Base-by-base conservation (phyloP, 2,329 filamentous ascomycete species). In the Acrodontium crateriforme region DNA sequence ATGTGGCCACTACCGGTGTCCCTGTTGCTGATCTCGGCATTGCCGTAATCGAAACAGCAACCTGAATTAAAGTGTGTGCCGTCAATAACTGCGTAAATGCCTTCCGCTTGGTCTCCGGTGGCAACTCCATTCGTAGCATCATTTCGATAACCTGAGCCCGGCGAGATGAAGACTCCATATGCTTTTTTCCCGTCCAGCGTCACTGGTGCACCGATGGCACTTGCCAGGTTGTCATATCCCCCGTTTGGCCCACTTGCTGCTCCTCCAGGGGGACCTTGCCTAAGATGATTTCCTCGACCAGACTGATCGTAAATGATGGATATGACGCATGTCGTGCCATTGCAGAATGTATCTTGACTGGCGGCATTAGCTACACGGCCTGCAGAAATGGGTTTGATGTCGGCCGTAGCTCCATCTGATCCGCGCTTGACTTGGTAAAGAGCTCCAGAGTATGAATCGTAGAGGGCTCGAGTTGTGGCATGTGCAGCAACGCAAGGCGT, bases 291-390 rank as follows among this genome's bases (percentile, higher is more conserved):
- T 1, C 59, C 60, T 2, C 50, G 50, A 29, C 70, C 71, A 7
- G 72, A 73, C 50, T 78, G 73, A 45, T 77, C 73, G 44, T 77
- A 76, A 30, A 47, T 73, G 40, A 68, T 59, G 1, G 62, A 63
- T 42, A 77, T 75, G 15, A 73, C 53, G 41, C 73, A 77, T 9
- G 69, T 74, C 0, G 71, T 74, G 25, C 53, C 47, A 6, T 57
- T 48, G 40, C 73, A 77, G 50, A 77, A 77, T 1, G 55, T 39
- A 49, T 77, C 44, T 44, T 78, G 73, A 9, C 62, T 45, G 0
- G 59, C 63, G 4, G 71, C 67, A 42, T 77, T 65, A 28, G 73
- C 72, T 9, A 76, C 66, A 20, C 70, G 70, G 2, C 73, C 73
- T 1, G 68, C 62, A 0, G 68, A 60, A 0, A 67, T 44, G 0